phyloP scores from a whole-genome alignment of 2,329 filamentous ascomycete species.

The Colletotrichum zoysiae region DNA sequence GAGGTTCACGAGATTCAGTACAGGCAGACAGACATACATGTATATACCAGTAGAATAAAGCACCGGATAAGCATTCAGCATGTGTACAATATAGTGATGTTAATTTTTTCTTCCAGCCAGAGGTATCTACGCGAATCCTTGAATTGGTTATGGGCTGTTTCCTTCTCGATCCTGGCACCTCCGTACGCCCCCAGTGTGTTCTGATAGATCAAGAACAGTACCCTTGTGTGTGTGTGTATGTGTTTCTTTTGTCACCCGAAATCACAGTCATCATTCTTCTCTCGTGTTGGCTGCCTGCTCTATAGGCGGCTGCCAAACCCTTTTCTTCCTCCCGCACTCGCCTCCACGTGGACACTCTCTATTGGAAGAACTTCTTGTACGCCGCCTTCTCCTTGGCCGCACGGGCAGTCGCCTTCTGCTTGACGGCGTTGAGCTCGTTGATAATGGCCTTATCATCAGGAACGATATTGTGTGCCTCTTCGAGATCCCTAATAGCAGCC shows the following conservation, averaged over 20 bases:
- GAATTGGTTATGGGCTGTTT: constrained; percentile 1
- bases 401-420: constrained; percentile 79
- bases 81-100: constrained; percentile 26
- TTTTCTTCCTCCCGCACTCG: not conserved
- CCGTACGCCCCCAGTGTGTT: constrained; percentile 33
- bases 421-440: constrained; percentile 82
- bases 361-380: constrained; percentile 90
- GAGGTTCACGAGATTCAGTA: not conserved
- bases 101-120: constrained; percentile 1
- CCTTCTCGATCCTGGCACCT: constrained; percentile 9
- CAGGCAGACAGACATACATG: not conserved
- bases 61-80: not conserved
- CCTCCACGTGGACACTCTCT: not conserved
- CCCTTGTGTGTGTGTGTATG: constrained; percentile 11
- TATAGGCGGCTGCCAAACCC: not conserved
- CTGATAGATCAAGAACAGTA: constrained; percentile 9
- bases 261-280: constrained; percentile 17
- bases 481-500: constrained; percentile 78
- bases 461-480: constrained; percentile 79
- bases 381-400: constrained; percentile 91
- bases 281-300: constrained; percentile 1
- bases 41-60: constrained; percentile 2
- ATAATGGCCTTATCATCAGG: constrained; percentile 81
- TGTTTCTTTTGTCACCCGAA: constrained; percentile 22
- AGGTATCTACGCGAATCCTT: constrained; percentile 34